A percentile compares a stretch with the other conserved stretches of the same genome.
phyloP scores from a whole-genome alignment of 371 early-diverging fungal species.

The Sporodiniella umbellata region DNA sequence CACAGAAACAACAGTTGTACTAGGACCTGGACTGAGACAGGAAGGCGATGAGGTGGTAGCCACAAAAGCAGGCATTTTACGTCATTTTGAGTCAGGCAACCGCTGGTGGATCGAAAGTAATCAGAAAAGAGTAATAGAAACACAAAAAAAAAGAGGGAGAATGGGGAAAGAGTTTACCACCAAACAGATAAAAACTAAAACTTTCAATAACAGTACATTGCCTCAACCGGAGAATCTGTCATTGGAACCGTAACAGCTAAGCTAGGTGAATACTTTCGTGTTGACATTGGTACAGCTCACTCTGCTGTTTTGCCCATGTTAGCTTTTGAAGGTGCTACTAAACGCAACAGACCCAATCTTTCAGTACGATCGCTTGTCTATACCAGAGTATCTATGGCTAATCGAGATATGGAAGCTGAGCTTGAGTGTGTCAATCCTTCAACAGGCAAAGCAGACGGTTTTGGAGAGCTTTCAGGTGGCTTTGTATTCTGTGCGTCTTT shows the following conservation, averaged over 20 bases:
- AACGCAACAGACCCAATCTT: constrained; percentile 81
- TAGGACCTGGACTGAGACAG: constrained; percentile 84
- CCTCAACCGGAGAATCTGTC: constrained; percentile 83
- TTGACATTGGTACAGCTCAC: constrained; percentile 93
- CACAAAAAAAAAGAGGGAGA: background rate
- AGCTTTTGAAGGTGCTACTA: constrained; percentile 95
- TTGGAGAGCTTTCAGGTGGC: constrained; percentile 76
- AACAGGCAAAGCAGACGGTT: constrained; percentile 73
- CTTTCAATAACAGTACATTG: constrained; percentile 67
- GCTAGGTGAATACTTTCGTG: constrained; percentile 76
- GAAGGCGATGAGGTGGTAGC: constrained; percentile 61
- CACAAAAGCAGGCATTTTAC: constrained; percentile 73
- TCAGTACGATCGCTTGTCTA: constrained; percentile 78
- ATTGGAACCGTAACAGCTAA: constrained; percentile 75
- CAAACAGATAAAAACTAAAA: too few relatives aligned
- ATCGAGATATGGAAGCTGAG: constrained; percentile 96
- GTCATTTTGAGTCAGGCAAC: constrained; percentile 49
- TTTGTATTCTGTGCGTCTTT: constrained; percentile 72
- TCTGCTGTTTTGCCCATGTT: constrained; percentile 72
- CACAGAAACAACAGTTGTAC: constrained; percentile 28
- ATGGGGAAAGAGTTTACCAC: background rate
- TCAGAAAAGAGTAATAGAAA: constrained; percentile 65
- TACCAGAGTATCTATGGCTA: constrained; percentile 80
- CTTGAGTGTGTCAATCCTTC: constrained; percentile 83
- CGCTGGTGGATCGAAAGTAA: constrained; percentile 81